Conservation (phyloP, 495 filamentous ascomycete species). For the Neurospora sp. region DNA sequence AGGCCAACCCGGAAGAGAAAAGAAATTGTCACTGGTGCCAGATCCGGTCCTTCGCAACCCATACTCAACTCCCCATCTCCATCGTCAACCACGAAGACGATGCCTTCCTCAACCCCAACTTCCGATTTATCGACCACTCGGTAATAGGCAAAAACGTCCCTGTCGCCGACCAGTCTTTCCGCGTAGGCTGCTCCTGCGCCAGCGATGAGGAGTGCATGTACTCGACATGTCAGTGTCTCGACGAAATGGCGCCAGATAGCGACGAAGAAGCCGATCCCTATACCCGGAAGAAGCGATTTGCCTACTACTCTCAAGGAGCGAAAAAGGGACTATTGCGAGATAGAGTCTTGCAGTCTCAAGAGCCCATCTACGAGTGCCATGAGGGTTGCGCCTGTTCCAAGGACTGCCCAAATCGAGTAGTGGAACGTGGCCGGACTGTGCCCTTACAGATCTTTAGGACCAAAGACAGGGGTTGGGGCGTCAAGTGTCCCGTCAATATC, state of each 20-base stretch:
- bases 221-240: constrained; percentile 40
- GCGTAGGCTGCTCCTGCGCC: constrained; percentile 43
- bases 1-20: constrained; percentile 22
- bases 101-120: constrained; percentile 34
- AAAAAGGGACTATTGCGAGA: constrained; percentile 33
- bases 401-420: constrained; percentile 69
- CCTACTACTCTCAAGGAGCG: constrained; percentile 33
- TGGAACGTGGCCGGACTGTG: constrained; percentile 66
- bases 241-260: constrained; percentile 34
- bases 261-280: constrained; percentile 16
- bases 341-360: constrained; percentile 38
- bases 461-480: constrained; percentile 67
- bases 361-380: constrained; percentile 83
- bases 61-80: constrained; percentile 29
- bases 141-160: constrained; percentile 35
- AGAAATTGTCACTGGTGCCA: constrained; percentile 41
- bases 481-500: constrained; percentile 59
- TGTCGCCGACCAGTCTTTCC: constrained; percentile 37
- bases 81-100: constrained; percentile 37
- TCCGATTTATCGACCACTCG: constrained; percentile 43
- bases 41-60: constrained; percentile 35
- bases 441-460: constrained; percentile 79
- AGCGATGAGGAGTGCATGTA: constrained; percentile 38
- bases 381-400: constrained; percentile 53
- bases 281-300: constrained; percentile 23